These are phyloP conservation scores for Rhododendron molle DNA, from an alignment of 148 eudicot genomes.

Conservation along the genomic window DNA sequence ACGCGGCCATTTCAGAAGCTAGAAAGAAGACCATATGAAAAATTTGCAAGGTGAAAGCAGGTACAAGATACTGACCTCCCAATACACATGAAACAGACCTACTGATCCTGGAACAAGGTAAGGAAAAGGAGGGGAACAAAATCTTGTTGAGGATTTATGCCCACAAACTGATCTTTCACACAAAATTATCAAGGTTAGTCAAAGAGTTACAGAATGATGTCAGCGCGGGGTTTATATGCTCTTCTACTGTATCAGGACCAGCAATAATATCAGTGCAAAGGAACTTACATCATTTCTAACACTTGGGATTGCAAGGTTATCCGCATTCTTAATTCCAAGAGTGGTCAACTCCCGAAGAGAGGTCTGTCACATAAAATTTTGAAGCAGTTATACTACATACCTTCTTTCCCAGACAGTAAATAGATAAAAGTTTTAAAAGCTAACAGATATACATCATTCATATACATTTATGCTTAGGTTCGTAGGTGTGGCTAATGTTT, in stretches of 20 bases:
- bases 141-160: background rate
- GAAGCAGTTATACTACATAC: constrained; percentile 4
- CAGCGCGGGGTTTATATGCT: background rate
- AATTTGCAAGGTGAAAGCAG: background rate
- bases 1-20: background rate
- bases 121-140: background rate
- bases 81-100: background rate
- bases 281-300: constrained; percentile 95
- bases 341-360: constrained; percentile 81
- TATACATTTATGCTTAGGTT: constrained; percentile 22
- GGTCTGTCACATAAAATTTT: constrained; percentile 47
- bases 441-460: constrained; percentile 6
- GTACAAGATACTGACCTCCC: background rate
- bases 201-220: background rate
- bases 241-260: background rate
- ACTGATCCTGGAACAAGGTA: background rate
- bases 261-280: background rate
- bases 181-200: background rate
- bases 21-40: background rate
- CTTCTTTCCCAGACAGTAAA: background rate
- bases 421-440: background rate
- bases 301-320: constrained; percentile 91
- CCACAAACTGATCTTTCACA: background rate
- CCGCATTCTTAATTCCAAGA: constrained; percentile 94
- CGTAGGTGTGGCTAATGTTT: constrained; percentile 12